Evolutionary conservation across 805 yeast species (phyloP).

Genomic region (Saturnispora zaruensis): DNA sequence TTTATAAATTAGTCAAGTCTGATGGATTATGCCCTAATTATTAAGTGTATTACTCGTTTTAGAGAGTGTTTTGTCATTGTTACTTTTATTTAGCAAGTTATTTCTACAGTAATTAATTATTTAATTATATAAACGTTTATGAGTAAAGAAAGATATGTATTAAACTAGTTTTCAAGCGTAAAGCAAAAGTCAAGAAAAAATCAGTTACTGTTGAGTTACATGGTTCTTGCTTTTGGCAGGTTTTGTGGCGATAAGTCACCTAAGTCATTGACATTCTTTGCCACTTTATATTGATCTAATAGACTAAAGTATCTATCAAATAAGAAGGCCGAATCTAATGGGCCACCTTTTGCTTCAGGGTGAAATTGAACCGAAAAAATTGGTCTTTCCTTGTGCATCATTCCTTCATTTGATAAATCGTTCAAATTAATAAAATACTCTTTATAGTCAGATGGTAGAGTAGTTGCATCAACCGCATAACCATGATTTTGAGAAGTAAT

Average conservation of each 20-base stretch:
- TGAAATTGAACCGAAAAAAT: slow-evolving; percentile 97
- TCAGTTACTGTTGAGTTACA: slow-evolving; percentile 2
- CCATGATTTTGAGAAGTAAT: slow-evolving; percentile 99
- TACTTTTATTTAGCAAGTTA: not conserved
- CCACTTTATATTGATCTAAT: slow-evolving; percentile 48
- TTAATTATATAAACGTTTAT: not conserved
- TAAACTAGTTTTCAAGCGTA: not conserved
- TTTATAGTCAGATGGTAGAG: slow-evolving; percentile 69
- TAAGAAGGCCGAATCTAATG: slow-evolving; percentile 82
- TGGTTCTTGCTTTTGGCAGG: slow-evolving; percentile 12
- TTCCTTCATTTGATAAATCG: slow-evolving; percentile 96
- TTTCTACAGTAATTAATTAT: not conserved
- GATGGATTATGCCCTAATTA: slow-evolving; percentile 62
- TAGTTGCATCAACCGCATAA: slow-evolving; percentile 82
- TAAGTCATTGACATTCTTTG: slow-evolving; percentile 18
- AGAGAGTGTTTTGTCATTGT: not conserved
- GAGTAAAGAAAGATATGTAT: not conserved
- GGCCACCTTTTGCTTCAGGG: slow-evolving; percentile 99
- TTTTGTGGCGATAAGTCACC: slow-evolving; percentile 13
- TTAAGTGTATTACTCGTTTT: slow-evolving; percentile 16
- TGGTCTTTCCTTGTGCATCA: slow-evolving; percentile 81
- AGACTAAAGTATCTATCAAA: slow-evolving; percentile 82
- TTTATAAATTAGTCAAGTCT: slow-evolving; percentile 48
- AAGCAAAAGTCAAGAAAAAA: not conserved
- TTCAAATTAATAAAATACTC: slow-evolving; percentile 89